These are phyloP conservation scores for Fermentozyma sake DNA, from an alignment of 1,139 yeast species.

Conservation along the genomic window DNA sequence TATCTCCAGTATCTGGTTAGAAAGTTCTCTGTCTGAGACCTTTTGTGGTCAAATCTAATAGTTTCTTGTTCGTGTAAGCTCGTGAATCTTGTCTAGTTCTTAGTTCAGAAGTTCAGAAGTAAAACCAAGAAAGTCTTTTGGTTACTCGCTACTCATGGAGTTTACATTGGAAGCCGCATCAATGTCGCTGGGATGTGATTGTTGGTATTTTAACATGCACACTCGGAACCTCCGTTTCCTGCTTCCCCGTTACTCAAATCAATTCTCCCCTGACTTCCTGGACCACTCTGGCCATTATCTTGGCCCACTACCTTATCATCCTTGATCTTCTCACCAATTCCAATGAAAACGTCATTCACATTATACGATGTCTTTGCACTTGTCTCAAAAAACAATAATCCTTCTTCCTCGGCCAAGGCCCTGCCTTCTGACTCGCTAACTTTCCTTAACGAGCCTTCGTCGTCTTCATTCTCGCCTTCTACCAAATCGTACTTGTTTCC, in stretches of 20 bases:
- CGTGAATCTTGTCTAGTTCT: no score
- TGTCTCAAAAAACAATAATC: conserved; percentile 80
- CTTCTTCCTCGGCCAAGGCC: conserved; percentile 66
- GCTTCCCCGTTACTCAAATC: conserved; percentile 12
- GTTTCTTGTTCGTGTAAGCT: no score
- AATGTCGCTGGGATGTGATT: neutral
- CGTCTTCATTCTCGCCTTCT: conserved; percentile 24
- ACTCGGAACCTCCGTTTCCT: conserved; percentile 9
- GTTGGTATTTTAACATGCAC: conserved; percentile 11
- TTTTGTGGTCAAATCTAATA: no score
- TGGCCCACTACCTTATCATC: conserved; percentile 4
- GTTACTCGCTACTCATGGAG: no score
- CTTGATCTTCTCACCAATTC: conserved; percentile 82
- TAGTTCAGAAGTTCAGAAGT: no score
- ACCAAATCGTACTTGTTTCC: conserved; percentile 87
- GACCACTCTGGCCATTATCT: conserved; percentile 3
- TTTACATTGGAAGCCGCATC: no score
- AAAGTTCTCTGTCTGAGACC: no score
- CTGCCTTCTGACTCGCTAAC: conserved; percentile 88
- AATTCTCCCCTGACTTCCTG: conserved; percentile 10
- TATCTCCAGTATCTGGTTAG: no score
- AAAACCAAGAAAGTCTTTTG: no score
- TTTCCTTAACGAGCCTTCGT: conserved; percentile 48
- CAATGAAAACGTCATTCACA: conserved; percentile 74
- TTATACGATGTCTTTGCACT: conserved; percentile 90